Base-by-base conservation (phyloP, 805 yeast genomes). In the Candida insectorum region DNA sequence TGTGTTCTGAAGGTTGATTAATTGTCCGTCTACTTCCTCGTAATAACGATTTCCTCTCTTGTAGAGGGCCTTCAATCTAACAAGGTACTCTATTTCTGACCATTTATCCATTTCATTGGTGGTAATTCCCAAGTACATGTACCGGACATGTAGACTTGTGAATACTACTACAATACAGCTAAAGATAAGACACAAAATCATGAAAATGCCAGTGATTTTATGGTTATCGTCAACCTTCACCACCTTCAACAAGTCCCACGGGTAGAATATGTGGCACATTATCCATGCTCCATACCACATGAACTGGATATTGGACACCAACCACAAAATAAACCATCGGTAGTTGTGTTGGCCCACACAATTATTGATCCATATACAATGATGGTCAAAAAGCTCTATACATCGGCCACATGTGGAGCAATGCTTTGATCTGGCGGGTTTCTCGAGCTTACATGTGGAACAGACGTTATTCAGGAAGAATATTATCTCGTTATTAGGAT, bases 21-120 rank as follows among this genome's bases (percentile, higher is more conserved):
- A 22, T n/a, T 33, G 28, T 13, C 19, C 28, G 14, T 31, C 41
- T 2, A 28, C 39, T 20, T 11, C 44, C 34, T 62, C 64, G 16
- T 56, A 56, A 30, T 51, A 56, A 16, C 45, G 44, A 3, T 37
- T 45, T 12, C 41, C 38, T 3, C 28, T 36, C 26, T 41, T 45
- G 41, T 54, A 67, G 2, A 71, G 51, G 5, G 52, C 28, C 0
- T 54, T 51, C 6, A 49, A 20, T 11, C 44, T 30, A 2, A 67
- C 47, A 37, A 77, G 61, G 30, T 73, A 70, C 34, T 78, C 78
- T 10, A 85, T 65, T 3, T 69, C 76, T 13, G 62, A 73, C 94
- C 94, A 85, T 49, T 85, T 85, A 31, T 67, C 77, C 12, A 73
- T 60, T 54, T 85, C 95, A 48, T 81, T 82, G 4, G 89, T 81